phyloP scores from a whole-genome alignment of 1,284 basidiomycete species.

The Xanthoconium separans region DNA sequence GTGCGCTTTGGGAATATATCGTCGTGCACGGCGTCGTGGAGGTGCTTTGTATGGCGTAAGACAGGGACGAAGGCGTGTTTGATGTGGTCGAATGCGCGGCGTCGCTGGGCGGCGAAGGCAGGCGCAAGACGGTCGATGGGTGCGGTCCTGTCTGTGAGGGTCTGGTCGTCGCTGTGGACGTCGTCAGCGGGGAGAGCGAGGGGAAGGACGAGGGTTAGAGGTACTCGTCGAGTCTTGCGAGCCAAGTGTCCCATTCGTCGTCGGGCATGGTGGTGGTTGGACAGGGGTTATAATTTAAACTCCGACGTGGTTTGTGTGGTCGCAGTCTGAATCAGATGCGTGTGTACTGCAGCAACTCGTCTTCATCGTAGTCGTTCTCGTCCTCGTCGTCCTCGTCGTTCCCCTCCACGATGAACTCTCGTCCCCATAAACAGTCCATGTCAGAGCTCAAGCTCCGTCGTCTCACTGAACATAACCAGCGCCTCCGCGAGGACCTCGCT shows the following conservation, averaged over 20 bases:
- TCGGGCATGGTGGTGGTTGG: conserved; percentile 1
- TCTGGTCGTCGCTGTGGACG: conserved; percentile 14
- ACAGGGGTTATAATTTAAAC: conserved; percentile 19
- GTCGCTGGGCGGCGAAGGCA: conserved; percentile 23
- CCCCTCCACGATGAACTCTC: conserved; percentile 44
- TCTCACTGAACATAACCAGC: conserved; percentile 76
- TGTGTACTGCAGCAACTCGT: neutral
- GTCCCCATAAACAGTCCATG: conserved; percentile 68
- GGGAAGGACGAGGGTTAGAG: neutral
- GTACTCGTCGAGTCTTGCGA: conserved; percentile 32
- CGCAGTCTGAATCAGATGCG: conserved; percentile 4
- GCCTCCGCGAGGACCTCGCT: conserved; percentile 73
- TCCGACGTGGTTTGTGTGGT: conserved; percentile 22
- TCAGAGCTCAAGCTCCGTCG: conserved; percentile 82
- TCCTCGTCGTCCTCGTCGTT: neutral
- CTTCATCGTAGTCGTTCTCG: neutral
- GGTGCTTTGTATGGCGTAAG: conserved; percentile 24
- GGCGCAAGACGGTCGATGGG: conserved; percentile 30
- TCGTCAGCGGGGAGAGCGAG: no score
- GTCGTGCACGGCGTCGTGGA: conserved; percentile 27
- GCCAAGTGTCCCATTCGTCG: conserved; percentile 22
- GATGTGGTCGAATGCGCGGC: conserved; percentile 15
- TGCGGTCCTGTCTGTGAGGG: conserved; percentile 8
- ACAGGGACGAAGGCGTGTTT: conserved; percentile 28
- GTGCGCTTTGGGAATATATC: conserved; percentile 19